These are phyloP conservation scores for Cladosporium sp. DNA, from an alignment of 2,329 filamentous ascomycete species.

Conservation along the genomic window DNA sequence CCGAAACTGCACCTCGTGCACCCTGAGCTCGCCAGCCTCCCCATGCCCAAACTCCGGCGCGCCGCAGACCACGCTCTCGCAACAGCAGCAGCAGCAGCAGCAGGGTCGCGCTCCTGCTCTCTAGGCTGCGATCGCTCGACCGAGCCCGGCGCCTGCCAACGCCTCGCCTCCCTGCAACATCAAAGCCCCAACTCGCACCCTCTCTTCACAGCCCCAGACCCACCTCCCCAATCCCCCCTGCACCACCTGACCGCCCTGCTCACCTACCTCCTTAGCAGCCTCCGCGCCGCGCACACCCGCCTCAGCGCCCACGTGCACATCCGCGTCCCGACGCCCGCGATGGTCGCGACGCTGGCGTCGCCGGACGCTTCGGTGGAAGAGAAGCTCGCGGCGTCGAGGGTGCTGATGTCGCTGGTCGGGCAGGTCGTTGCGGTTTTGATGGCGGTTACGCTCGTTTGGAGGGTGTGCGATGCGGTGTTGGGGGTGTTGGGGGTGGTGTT, in stretches of 20 bases:
- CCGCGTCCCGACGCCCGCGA: slow-evolving; percentile 15
- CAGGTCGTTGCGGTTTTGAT: slow-evolving; percentile 22
- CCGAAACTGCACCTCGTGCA: slow-evolving; percentile 24
- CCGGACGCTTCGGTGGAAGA: slow-evolving; percentile 17
- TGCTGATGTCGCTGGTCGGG: slow-evolving; percentile 17
- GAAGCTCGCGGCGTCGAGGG: slow-evolving; percentile 22
- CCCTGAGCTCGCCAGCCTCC: slow-evolving; percentile 24
- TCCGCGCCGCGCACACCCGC: background rate
- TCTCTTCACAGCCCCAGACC: background rate
- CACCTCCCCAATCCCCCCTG: background rate
- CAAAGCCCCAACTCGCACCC: background rate
- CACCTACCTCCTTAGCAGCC: background rate
- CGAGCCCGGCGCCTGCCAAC: slow-evolving; percentile 14
- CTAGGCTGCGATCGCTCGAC: slow-evolving; percentile 17
- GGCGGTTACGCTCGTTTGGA: slow-evolving; percentile 22
- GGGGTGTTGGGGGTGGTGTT: slow-evolving; percentile 22
- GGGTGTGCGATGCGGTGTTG: slow-evolving; percentile 21
- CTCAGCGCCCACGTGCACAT: slow-evolving; percentile 6
- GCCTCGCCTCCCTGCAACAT: background rate
- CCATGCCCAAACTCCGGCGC: slow-evolving; percentile 11
- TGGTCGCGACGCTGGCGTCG: slow-evolving; percentile 16
- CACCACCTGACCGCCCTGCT: background rate
- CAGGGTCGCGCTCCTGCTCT: slow-evolving; percentile 13
- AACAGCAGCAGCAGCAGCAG: background rate
- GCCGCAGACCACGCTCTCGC: background rate